phyloP scores from a whole-genome alignment of 352 stramenopile species.

The Globisporangium abappressorium region DNA sequence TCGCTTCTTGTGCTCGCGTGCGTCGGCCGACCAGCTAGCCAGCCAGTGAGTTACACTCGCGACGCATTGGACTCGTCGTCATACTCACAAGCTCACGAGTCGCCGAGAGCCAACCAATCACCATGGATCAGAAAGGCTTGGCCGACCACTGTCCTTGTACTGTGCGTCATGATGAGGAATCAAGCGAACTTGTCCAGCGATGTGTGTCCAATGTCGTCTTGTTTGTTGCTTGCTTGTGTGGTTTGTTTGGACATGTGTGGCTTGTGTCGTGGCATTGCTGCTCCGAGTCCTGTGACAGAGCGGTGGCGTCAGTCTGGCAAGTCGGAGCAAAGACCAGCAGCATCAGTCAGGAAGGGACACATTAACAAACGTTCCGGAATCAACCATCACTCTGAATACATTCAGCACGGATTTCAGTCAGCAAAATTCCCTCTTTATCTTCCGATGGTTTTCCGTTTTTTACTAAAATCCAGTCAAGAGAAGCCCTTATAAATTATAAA shows the following conservation, averaged over 20 bases:
- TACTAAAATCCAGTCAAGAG: neutral
- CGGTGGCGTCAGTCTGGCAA: conserved; percentile 11
- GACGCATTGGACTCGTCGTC: conserved; percentile 9
- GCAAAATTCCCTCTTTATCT: neutral
- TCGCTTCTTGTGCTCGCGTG: neutral
- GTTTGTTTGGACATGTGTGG: neutral
- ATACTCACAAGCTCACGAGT: neutral
- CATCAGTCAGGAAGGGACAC: conserved; percentile 1
- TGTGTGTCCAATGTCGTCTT: neutral
- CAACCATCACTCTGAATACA: neutral
- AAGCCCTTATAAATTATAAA: neutral
- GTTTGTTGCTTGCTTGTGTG: neutral
- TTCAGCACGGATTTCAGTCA: neutral
- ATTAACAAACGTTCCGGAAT: no score
- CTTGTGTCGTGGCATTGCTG: neutral
- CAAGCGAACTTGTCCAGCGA: neutral
- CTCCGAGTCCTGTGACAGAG: conserved; percentile 8
- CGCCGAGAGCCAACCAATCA: conserved; percentile 12
- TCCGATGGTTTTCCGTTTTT: neutral
- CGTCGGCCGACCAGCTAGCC: neutral
- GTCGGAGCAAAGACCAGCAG: neutral
- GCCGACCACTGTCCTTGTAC: neutral
- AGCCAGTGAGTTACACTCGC: neutral
- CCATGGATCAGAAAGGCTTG: neutral
- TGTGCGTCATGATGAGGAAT: conserved; percentile 4